A percentile compares a stretch with the other conserved stretches of the same genome.
These are phyloP conservation scores for Dalbergia cochinchinensis DNA, from an alignment of 306 rosid genomes.

Conservation along the genomic window DNA sequence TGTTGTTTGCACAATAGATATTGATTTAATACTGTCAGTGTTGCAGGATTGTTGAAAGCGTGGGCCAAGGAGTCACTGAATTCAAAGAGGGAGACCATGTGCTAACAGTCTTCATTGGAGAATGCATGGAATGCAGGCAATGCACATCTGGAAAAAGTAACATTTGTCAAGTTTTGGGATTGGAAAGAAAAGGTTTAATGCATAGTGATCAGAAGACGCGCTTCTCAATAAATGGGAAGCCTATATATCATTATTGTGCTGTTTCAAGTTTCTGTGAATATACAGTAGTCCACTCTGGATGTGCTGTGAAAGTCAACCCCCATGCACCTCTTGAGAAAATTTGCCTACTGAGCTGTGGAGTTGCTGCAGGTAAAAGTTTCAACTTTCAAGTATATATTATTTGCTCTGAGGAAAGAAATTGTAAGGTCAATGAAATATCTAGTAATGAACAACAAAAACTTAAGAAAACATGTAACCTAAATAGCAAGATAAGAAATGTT, in stretches of 20 bases:
- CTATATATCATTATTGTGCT: constrained; percentile 90
- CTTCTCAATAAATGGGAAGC: constrained; percentile 82
- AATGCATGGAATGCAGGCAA: constrained; percentile 75
- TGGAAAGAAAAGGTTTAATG: constrained; percentile 91
- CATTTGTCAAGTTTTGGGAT: constrained; percentile 80
- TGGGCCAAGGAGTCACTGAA: constrained; percentile 85
- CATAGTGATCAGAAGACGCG: constrained; percentile 94
- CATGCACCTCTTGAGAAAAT: constrained; percentile 80
- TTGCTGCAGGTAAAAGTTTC: constrained; percentile 82
- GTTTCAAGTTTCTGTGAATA: constrained; percentile 98
- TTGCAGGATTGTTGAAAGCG: constrained; percentile 94
- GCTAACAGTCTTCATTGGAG: constrained; percentile 92
- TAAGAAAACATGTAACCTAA: background rate
- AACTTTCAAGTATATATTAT: background rate
- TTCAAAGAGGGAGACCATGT: constrained; percentile 88
- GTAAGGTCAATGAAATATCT: constrained; percentile 16
- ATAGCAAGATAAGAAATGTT: constrained; percentile 6
- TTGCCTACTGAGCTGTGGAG: constrained; percentile 94
- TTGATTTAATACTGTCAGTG: constrained; percentile 30
- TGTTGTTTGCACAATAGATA: constrained; percentile 5
- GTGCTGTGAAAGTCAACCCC: constrained; percentile 85
- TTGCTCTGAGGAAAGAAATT: background rate
- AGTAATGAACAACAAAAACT: background rate
- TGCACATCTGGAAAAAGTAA: constrained; percentile 90
- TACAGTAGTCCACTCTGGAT: constrained; percentile 91